Conservation (phyloP, 805 yeast genomes). For the Scheffersomyces stipitis region DNA sequence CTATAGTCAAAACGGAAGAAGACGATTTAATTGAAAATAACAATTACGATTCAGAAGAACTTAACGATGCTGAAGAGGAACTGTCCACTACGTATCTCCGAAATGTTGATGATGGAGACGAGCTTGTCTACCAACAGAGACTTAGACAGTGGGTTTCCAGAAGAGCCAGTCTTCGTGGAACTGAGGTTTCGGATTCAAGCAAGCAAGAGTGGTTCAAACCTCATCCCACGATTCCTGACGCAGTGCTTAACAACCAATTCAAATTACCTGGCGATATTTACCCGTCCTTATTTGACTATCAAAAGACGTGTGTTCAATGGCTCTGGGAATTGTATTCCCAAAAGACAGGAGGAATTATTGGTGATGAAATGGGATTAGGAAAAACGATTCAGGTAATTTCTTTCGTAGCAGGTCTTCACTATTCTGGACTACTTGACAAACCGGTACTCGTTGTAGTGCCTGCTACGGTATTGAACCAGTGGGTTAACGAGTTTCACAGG, state of each 20-base stretch:
- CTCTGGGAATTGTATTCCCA: constrained; percentile 90
- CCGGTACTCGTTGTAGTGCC: constrained; percentile 93
- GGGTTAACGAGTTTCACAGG: constrained; percentile 94
- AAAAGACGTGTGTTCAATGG: constrained; percentile 97
- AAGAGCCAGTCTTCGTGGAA: constrained; percentile 49
- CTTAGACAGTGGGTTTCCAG: constrained; percentile 57
- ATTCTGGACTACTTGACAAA: constrained; percentile 67
- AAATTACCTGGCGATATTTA: constrained; percentile 88
- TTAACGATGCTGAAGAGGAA: constrained; percentile 1
- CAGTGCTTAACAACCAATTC: constrained; percentile 66
- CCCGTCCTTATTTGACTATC: constrained; percentile 85
- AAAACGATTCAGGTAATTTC: constrained; percentile 92
- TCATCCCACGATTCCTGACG: constrained; percentile 77
- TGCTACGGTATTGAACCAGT: constrained; percentile 92
- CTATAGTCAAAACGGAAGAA: constrained; percentile 2
- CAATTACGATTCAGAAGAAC: too few species aligned
- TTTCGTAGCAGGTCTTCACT: constrained; percentile 86
- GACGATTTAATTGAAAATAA: constrained; percentile 3
- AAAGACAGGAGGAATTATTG: constrained; percentile 90
- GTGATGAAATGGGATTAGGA: constrained; percentile 98
- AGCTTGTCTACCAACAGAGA: constrained; percentile 57
- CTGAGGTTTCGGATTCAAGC: constrained; percentile 14
- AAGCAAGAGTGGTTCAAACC: constrained; percentile 68
- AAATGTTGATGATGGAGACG: constrained; percentile 81
- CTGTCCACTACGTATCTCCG: constrained; percentile 11